phyloP scores from a whole-genome alignment of 371 early-diverging fungal genomes.

The Dentiscutata heterogama region DNA sequence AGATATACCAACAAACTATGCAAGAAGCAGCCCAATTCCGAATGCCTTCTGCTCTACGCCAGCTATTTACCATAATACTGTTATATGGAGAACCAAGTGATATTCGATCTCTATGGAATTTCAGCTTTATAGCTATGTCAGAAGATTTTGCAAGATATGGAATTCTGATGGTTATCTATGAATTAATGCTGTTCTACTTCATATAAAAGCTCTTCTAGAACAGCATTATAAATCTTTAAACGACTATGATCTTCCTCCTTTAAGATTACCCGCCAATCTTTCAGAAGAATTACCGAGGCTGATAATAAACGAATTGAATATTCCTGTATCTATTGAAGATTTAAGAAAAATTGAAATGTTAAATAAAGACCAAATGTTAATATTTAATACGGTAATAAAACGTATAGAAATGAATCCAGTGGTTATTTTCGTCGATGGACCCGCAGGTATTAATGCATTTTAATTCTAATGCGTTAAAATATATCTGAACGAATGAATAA shows the following conservation, averaged over 20 bases:
- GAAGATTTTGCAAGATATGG: no score
- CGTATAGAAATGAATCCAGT: neutral
- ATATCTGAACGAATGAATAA: no score
- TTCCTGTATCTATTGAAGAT: no score
- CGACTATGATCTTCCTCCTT: neutral
- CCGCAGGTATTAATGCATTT: conserved; percentile 28
- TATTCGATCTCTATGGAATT: neutral
- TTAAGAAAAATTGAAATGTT: neutral
- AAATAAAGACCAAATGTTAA: neutral
- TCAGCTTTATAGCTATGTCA: neutral
- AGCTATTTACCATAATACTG: neutral
- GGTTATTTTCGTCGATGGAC: conserved; percentile 48
- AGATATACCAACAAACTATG: conserved; percentile 34
- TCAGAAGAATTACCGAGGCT: neutral
- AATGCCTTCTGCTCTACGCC: neutral
- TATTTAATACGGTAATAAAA: neutral
- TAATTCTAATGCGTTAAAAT: no score
- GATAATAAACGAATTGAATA: no score
- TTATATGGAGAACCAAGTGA: neutral
- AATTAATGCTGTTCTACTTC: neutral
- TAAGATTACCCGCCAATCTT: no score
- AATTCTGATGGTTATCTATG: no score
- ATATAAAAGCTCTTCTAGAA: neutral
- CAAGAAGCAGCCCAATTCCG: neutral
- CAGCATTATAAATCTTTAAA: neutral